Evolutionary conservation across 2,329 filamentous ascomycete genomes (phyloP).

Genomic region (Ophiostoma ulmi): DNA sequence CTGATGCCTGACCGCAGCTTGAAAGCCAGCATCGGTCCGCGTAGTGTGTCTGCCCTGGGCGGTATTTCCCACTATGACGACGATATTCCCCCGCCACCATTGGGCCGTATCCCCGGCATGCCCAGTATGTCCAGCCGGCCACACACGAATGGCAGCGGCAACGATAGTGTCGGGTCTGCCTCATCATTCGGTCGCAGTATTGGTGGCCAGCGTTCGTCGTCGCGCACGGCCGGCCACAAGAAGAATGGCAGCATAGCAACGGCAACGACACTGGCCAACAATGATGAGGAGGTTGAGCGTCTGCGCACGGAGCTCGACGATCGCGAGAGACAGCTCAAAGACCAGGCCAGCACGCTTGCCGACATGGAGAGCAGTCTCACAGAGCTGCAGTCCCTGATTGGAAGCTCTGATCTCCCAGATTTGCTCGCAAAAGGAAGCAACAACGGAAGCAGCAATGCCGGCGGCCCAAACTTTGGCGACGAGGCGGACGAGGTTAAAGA

Average conservation of each 20-base stretch:
- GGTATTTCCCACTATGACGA: constrained; percentile 48
- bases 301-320: constrained; percentile 73
- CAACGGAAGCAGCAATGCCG: constrained; percentile 28
- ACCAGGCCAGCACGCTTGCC: constrained; percentile 72
- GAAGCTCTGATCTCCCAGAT: constrained; percentile 43
- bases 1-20: constrained; percentile 40
- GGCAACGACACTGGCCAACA: constrained; percentile 27
- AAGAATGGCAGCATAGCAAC: constrained; percentile 27
- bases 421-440: constrained; percentile 31
- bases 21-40: constrained; percentile 49
- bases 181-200: constrained; percentile 51
- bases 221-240: constrained; percentile 29
- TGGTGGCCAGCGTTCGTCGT: constrained; percentile 41
- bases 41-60: constrained; percentile 57
- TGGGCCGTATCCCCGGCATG: constrained; percentile 38
- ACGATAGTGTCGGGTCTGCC: constrained; percentile 31
- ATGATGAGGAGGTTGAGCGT: constrained; percentile 68
- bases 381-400: constrained; percentile 70
- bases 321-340: constrained; percentile 78
- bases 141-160: constrained; percentile 43
- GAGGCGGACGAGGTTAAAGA: constrained; percentile 52
- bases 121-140: constrained; percentile 42
- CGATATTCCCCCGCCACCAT: constrained; percentile 50
- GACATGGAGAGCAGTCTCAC: constrained; percentile 87
- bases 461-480: constrained; percentile 30